Conservation (phyloP, 768 basidiomycete species). For the Tubosaeta brunneosetosa region DNA sequence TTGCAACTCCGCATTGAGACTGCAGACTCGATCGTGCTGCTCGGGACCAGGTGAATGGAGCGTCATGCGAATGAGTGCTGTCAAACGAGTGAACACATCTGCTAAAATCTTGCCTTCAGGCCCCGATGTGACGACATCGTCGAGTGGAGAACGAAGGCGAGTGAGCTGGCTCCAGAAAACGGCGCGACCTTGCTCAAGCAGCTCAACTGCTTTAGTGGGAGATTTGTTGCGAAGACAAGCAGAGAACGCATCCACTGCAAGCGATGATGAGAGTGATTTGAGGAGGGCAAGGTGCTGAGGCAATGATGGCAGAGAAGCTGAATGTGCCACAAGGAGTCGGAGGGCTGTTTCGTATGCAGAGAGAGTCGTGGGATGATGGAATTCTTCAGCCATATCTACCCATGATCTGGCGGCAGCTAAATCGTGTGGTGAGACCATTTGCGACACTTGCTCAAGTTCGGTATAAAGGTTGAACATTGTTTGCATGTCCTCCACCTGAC, state of each 20-base stretch:
- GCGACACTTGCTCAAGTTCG: background rate
- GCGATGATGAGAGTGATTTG: too few relatives aligned
- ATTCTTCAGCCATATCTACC: background rate
- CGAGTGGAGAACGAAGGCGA: background rate
- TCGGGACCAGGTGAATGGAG: background rate
- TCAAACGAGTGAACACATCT: background rate
- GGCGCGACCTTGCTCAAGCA: background rate
- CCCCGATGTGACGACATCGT: background rate
- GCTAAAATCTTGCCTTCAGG: background rate
- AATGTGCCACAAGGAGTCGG: background rate
- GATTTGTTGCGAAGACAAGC: background rate
- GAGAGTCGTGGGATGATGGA: background rate
- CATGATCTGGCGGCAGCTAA: background rate
- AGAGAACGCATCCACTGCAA: too few relatives aligned
- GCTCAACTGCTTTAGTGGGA: background rate
- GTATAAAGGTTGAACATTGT: background rate
- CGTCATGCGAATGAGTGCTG: background rate
- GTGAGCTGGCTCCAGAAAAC: background rate
- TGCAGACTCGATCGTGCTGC: background rate
- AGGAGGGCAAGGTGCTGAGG: too few relatives aligned
- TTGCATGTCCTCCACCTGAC: background rate
- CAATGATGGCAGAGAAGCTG: too few relatives aligned
- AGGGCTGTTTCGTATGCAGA: background rate
- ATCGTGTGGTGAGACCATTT: background rate
- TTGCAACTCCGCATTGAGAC: background rate